Conservation (phyloP, 129 eudicot genomes). For the Ambrosia trifida region DNA sequence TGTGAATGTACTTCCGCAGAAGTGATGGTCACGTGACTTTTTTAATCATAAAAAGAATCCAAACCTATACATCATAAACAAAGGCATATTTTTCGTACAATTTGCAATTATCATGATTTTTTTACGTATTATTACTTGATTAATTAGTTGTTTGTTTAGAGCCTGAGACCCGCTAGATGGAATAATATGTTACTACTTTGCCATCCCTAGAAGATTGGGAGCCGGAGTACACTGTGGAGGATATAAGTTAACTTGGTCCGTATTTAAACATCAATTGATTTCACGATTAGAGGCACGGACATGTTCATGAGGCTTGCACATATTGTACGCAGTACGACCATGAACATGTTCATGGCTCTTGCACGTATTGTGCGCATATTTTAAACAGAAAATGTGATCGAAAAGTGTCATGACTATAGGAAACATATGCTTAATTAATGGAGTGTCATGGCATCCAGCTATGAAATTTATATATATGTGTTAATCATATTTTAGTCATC, state of each 20-base stretch:
- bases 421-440: no score
- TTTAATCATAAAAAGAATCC: conserved; percentile 34
- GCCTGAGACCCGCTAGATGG: no score
- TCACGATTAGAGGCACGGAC: not conserved
- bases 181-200: no score
- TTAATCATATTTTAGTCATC: not conserved
- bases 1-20: conserved; percentile 76
- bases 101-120: not conserved
- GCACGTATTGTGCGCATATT: not conserved
- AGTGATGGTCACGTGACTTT: conserved; percentile 65
- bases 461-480: conserved; percentile 16
- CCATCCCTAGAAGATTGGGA: no score
- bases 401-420: no score
- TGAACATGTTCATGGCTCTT: not conserved
- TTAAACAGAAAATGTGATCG: not conserved
- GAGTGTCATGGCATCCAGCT: conserved; percentile 17
- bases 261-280: no score
- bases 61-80: conserved; percentile 23
- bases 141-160: no score
- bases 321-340: not conserved
- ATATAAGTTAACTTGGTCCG: no score
- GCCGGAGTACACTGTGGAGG: no score
- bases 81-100: not conserved
- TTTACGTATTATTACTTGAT: not conserved
- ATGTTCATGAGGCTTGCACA: not conserved